phyloP scores from a whole-genome alignment of 306 rosid genomes.

The Styphnolobium japonicum region DNA sequence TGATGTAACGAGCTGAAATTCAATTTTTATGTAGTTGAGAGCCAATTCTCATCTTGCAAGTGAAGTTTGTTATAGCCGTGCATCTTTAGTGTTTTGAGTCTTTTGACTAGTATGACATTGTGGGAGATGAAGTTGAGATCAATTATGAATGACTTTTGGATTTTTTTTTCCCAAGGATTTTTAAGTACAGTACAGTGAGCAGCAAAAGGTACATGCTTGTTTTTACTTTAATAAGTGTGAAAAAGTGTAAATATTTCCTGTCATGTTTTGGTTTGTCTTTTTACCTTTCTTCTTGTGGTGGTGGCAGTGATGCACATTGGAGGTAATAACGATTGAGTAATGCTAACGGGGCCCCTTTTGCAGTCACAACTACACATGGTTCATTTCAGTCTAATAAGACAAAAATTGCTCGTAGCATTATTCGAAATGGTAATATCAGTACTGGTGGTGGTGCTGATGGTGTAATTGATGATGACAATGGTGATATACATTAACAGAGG shows the following conservation, averaged over 20 bases:
- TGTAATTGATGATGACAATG: not conserved
- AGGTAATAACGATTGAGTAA: conserved; percentile 13
- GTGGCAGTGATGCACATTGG: conserved; percentile 21
- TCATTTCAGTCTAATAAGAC: conserved; percentile 13
- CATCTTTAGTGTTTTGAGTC: no score
- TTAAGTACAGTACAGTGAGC: conserved; percentile 9
- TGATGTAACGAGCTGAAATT: not conserved
- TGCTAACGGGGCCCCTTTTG: conserved; percentile 7
- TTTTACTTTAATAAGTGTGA: conserved; percentile 11
- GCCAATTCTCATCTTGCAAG: no score
- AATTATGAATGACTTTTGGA: no score
- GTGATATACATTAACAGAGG: not conserved
- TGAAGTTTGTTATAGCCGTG: no score
- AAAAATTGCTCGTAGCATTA: not conserved
- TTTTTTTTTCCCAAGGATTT: not conserved
- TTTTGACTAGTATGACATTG: no score
- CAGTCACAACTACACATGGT: conserved; percentile 1
- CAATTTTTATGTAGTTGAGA: no score
- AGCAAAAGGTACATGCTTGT: conserved; percentile 11
- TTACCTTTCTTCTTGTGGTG: not conserved
- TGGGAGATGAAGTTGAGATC: no score
- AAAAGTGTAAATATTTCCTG: not conserved
- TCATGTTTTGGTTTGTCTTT: conserved; percentile 19
- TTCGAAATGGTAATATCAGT: not conserved
- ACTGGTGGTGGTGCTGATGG: not conserved